Evolutionary conservation across 495 filamentous ascomycete genomes (phyloP).

Genomic region (Elasticomyces elasticus): DNA sequence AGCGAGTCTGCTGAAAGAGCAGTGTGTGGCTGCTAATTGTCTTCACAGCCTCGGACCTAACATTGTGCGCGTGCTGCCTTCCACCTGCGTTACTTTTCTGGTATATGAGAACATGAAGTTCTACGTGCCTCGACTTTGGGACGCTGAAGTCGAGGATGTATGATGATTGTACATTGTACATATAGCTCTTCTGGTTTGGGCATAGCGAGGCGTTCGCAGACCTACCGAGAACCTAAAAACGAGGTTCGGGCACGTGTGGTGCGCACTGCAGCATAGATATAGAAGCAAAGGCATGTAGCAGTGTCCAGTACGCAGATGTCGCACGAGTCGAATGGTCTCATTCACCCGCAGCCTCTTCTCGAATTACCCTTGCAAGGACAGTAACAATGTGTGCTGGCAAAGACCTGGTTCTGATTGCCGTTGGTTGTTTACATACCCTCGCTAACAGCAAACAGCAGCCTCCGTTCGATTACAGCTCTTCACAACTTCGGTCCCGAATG

Average conservation of each 20-base stretch:
- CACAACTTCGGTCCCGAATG: constrained; percentile 3
- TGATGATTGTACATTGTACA: background rate
- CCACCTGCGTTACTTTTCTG: constrained; percentile 95
- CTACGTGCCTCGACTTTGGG: constrained; percentile 42
- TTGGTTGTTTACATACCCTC: no score
- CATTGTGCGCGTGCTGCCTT: constrained; percentile 76
- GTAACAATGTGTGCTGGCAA: no score
- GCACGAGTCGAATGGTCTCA: no score
- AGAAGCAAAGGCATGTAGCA: no score
- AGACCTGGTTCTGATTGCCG: no score
- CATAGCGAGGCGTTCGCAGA: background rate
- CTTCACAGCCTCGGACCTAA: constrained; percentile 58
- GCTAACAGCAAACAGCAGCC: background rate
- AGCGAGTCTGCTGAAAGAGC: background rate
- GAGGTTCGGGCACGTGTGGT: no score
- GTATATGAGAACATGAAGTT: constrained; percentile 89
- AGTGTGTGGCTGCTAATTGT: background rate
- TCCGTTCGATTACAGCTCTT: background rate
- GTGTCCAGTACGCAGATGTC: no score
- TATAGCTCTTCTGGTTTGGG: background rate
- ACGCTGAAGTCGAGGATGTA: background rate
- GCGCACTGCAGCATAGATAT: no score
- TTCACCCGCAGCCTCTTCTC: no score
- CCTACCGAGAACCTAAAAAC: no score
- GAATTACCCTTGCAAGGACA: no score